These are phyloP conservation scores for Coccomyxa sp. DNA, from an alignment of 139 green algal species.

Conservation along the genomic window DNA sequence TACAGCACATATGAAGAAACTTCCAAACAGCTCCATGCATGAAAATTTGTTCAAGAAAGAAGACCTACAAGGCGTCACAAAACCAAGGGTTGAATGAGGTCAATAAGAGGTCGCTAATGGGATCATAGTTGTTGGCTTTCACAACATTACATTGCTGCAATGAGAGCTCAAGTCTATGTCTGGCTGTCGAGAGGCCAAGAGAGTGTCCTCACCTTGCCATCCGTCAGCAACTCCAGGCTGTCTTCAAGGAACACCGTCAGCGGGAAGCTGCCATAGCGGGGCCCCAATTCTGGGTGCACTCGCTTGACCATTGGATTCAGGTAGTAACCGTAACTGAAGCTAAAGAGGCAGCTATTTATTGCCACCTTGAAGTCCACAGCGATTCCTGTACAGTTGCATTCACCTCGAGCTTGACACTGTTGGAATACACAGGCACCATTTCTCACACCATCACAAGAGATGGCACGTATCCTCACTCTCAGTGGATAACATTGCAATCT, in stretches of 20 bases:
- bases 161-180: no score
- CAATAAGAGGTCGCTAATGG: no score
- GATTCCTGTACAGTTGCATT: neutral
- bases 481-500: neutral
- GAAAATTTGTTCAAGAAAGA: neutral
- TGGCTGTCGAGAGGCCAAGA: no score
- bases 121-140: no score
- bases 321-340: conserved; percentile 10
- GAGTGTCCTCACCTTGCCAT: neutral
- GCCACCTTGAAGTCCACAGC: neutral
- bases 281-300: conserved; percentile 4
- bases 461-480: neutral
- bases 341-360: neutral
- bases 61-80: neutral
- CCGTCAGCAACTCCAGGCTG: neutral
- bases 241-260: conserved; percentile 11
- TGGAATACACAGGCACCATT: neutral
- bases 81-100: neutral
- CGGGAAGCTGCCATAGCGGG: conserved; percentile 24
- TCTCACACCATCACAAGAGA: neutral
- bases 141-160: no score
- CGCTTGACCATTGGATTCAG: neutral
- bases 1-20: neutral
- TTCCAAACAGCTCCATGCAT: neutral
- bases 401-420: neutral